Conservation (phyloP, 2,329 filamentous ascomycete genomes). For the Apiospora phragmitis region DNA sequence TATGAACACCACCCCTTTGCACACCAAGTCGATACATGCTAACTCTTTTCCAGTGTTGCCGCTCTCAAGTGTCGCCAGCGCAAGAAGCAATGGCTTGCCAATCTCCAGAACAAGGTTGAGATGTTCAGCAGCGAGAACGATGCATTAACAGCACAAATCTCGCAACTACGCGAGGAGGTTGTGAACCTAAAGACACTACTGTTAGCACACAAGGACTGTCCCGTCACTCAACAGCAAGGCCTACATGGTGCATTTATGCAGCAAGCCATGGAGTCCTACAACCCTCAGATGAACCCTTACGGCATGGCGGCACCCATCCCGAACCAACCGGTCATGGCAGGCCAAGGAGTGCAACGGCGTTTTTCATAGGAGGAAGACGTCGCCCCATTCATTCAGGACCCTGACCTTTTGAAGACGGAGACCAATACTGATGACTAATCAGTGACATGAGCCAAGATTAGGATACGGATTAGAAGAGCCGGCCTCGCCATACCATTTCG, state of each 20-base stretch:
- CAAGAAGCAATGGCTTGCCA: conserved; percentile 98
- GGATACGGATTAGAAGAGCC: background rate
- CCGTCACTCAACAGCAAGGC: conserved; percentile 85
- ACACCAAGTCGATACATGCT: conserved; percentile 15
- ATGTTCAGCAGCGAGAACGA: conserved; percentile 92
- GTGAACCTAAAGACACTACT: conserved; percentile 92
- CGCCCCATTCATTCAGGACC: conserved; percentile 19
- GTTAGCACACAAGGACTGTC: conserved; percentile 93
- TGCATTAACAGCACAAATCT: conserved; percentile 78
- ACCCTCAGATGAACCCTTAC: conserved; percentile 59
- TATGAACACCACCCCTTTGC: conserved; percentile 43
- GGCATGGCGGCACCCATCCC: conserved; percentile 55
- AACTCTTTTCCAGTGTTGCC: conserved; percentile 67
- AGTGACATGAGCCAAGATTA: background rate
- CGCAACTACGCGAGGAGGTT: conserved; percentile 84
- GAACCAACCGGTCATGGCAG: conserved; percentile 56
- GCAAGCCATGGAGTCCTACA: conserved; percentile 55
- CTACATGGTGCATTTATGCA: conserved; percentile 60
- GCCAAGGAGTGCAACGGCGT: conserved; percentile 55
- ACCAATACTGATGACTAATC: background rate
- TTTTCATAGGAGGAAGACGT: conserved; percentile 49
- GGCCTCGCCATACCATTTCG: background rate
- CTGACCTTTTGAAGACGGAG: conserved; percentile 8
- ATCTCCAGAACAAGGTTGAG: conserved; percentile 92
- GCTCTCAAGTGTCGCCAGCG: conserved; percentile 95